phyloP scores from a whole-genome alignment of 2,329 filamentous ascomycete species.

The Coniosporium tulheliwenetii region DNA sequence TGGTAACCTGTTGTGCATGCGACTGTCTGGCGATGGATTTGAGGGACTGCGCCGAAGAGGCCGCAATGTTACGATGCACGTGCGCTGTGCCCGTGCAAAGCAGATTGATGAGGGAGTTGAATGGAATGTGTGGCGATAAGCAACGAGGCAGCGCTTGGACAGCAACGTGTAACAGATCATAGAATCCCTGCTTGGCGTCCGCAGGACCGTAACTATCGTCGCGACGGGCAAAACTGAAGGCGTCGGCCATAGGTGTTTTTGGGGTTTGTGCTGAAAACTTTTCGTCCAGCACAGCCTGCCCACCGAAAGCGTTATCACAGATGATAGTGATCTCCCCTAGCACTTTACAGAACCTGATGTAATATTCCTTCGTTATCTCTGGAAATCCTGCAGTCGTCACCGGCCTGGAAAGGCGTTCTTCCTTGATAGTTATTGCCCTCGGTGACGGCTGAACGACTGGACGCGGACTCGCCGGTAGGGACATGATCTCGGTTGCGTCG shows the following conservation, averaged over 20 bases:
- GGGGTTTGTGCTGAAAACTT: constrained; percentile 79
- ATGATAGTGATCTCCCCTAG: constrained; percentile 90
- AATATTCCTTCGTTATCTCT: constrained; percentile 70
- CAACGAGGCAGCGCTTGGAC: constrained; percentile 93
- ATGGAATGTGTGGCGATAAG: constrained; percentile 75
- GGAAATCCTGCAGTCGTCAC: constrained; percentile 47
- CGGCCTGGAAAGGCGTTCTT: constrained; percentile 51
- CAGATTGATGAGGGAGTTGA: constrained; percentile 86
- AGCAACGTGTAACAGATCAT: constrained; percentile 86
- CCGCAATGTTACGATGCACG: constrained; percentile 80
- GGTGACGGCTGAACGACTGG: constrained; percentile 13
- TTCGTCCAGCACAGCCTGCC: constrained; percentile 87
- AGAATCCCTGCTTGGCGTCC: constrained; percentile 88
- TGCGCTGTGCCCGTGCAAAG: constrained; percentile 94
- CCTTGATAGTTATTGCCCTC: constrained; percentile 27
- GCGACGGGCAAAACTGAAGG: constrained; percentile 75
- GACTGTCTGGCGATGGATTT: constrained; percentile 91
- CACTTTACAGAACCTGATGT: constrained; percentile 84
- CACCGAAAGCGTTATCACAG: constrained; percentile 93
- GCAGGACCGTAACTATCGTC: constrained; percentile 59
- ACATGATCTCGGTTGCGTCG: constrained; percentile 14
- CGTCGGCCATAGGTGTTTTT: constrained; percentile 88
- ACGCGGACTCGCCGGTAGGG: constrained; percentile 17
- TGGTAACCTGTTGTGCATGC: constrained; percentile 88
- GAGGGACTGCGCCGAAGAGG: constrained; percentile 79